phyloP scores from a whole-genome alignment of 495 filamentous ascomycete species.

The Chaetomidium leptoderma region DNA sequence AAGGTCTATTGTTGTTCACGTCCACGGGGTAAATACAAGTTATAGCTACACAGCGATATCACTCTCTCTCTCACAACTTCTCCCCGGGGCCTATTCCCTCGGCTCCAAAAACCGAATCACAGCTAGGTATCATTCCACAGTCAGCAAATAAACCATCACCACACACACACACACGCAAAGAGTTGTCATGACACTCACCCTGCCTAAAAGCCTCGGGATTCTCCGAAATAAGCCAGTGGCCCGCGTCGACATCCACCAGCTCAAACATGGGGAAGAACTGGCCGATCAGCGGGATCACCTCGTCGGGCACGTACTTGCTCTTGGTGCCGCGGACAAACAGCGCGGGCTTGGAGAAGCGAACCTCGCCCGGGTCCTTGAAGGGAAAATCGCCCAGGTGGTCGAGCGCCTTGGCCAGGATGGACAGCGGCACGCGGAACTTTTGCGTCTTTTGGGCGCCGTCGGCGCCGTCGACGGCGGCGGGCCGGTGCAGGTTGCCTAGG shows the following conservation, averaged over 20 bases:
- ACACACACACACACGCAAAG: not conserved
- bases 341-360: conserved; percentile 67
- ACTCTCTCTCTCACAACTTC: not conserved
- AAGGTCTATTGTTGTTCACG: not conserved
- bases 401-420: conserved; percentile 34
- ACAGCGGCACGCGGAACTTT: conserved; percentile 47
- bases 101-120: conserved; percentile 61
- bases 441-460: conserved; percentile 14
- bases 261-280: conserved; percentile 82
- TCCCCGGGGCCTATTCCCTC: conserved; percentile 43
- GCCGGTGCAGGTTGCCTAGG: conserved; percentile 75
- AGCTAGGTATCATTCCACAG: conserved; percentile 47
- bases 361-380: conserved; percentile 58
- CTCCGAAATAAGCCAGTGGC: conserved; percentile 94
- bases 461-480: conserved; percentile 11
- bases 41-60: not conserved
- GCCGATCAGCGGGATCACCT: conserved; percentile 81
- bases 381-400: conserved; percentile 79
- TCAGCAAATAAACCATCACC: not conserved
- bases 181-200: conserved; percentile 65
- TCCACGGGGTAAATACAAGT: not conserved
- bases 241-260: conserved; percentile 76
- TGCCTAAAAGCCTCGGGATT: conserved; percentile 80
- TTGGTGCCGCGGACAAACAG: conserved; percentile 79
- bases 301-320: conserved; percentile 82